Conservation (phyloP, 257 asterid genomes). For the Solanum clarkiae region DNA sequence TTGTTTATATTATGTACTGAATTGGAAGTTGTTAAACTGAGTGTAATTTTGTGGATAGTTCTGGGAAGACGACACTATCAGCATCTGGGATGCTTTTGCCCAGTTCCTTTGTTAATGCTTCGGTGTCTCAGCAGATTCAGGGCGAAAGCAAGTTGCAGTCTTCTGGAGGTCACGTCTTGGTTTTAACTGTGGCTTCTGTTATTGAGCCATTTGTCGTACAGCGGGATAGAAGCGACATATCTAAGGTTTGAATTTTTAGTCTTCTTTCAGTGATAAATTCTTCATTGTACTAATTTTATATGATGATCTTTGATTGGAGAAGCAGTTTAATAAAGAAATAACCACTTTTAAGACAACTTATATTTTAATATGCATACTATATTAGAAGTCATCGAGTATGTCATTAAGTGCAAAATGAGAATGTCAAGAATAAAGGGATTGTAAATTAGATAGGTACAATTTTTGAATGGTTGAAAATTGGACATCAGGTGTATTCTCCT, state of each 20-base stretch:
- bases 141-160: constrained; percentile 5
- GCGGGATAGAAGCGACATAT: constrained; percentile 22
- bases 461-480: not conserved
- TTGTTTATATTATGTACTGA: not conserved
- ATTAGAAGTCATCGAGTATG: not conserved
- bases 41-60: constrained; percentile 24
- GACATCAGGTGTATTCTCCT: not conserved
- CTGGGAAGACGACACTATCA: constrained; percentile 85
- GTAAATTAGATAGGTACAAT: not conserved
- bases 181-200: constrained; percentile 80
- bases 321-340: not conserved
- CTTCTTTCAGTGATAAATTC: not conserved
- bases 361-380: not conserved
- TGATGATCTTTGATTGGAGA: not conserved
- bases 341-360: not conserved
- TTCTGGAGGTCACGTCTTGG: constrained; percentile 25
- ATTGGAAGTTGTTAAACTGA: not conserved
- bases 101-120: constrained; percentile 18
- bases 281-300: not conserved
- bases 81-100: constrained; percentile 90
- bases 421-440: not conserved
- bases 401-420: not conserved
- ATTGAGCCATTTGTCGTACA: constrained; percentile 64
- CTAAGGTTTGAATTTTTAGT: constrained; percentile 29
- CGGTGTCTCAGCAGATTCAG: constrained; percentile 7